These are phyloP conservation scores for Rhodocollybia butyracea DNA, from an alignment of 768 basidiomycete genomes.

Conservation along the genomic window DNA sequence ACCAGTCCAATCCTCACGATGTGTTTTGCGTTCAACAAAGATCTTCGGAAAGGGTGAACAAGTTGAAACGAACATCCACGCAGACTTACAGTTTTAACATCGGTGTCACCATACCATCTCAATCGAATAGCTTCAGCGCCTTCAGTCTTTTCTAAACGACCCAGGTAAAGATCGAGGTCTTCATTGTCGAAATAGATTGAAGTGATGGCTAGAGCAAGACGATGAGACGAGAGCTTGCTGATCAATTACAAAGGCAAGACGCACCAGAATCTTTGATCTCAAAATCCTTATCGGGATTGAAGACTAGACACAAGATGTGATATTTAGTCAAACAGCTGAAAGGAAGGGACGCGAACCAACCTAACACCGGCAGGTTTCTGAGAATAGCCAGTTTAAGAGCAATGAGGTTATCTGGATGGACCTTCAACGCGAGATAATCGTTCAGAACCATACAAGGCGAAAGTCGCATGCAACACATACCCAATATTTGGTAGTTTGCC, in stretches of 20 bases:
- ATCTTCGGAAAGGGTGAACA: conserved; percentile 42
- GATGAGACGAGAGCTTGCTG: neutral
- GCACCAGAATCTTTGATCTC: conserved; percentile 78
- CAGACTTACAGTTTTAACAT: conserved; percentile 68
- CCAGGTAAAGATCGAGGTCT: conserved; percentile 92
- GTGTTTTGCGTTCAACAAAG: conserved; percentile 86
- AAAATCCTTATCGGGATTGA: conserved; percentile 91
- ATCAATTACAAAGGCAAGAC: conserved; percentile 4
- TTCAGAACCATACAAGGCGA: neutral
- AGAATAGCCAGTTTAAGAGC: conserved; percentile 92
- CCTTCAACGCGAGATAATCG: conserved; percentile 24
- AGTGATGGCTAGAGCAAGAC: conserved; percentile 74
- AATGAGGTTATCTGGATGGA: conserved; percentile 93
- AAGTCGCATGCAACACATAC: conserved; percentile 37
- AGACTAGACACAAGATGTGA: conserved; percentile 53
- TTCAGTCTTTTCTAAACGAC: conserved; percentile 96
- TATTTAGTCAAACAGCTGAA: neutral
- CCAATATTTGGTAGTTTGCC: conserved; percentile 99
- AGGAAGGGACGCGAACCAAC: conserved; percentile 33
- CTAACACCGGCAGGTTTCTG: conserved; percentile 89
- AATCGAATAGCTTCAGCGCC: conserved; percentile 96
- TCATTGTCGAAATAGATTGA: conserved; percentile 98
- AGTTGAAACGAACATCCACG: neutral
- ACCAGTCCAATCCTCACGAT: conserved; percentile 99
- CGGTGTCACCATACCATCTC: conserved; percentile 94